phyloP scores from a whole-genome alignment of 2,329 filamentous ascomycete genomes.

The Colletotrichum tofieldiae region DNA sequence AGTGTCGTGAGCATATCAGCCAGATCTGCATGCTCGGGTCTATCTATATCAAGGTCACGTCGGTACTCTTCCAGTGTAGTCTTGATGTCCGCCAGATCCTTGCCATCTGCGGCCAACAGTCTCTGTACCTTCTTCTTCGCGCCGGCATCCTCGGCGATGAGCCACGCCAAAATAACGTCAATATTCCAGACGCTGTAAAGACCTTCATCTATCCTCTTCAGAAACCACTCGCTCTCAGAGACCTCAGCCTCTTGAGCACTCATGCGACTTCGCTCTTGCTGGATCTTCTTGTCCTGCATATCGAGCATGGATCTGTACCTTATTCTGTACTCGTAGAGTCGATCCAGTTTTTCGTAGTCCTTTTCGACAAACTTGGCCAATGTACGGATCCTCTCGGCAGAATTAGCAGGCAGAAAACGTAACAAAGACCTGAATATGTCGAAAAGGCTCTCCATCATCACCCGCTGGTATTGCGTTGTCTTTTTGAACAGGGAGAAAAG shows the following conservation, averaged over 20 bases:
- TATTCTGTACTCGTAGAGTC: constrained; percentile 79
- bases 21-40: constrained; percentile 72
- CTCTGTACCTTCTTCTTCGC: constrained; percentile 76
- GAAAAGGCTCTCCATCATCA: constrained; percentile 75
- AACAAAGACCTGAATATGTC: constrained; percentile 89
- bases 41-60: constrained; percentile 68
- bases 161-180: constrained; percentile 90
- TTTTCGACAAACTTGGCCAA: constrained; percentile 97
- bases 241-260: constrained; percentile 70
- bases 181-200: constrained; percentile 87
- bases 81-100: constrained; percentile 75
- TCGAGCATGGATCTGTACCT: constrained; percentile 78
- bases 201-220: constrained; percentile 84
- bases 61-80: constrained; percentile 76
- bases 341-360: constrained; percentile 87
- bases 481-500: constrained; percentile 93
- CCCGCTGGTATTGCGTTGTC: constrained; percentile 56
- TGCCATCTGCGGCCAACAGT: constrained; percentile 78
- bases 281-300: constrained; percentile 75
- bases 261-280: constrained; percentile 54
- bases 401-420: constrained; percentile 83
- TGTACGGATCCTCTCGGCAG: constrained; percentile 83
- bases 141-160: constrained; percentile 89
- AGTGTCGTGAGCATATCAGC: constrained; percentile 70
- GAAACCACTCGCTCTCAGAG: constrained; percentile 80